Evolutionary conservation across 169 alveolate species (phyloP), one percentile per base, ranked within the genome.

Genomic region (Nephromyces sp.): DNA sequence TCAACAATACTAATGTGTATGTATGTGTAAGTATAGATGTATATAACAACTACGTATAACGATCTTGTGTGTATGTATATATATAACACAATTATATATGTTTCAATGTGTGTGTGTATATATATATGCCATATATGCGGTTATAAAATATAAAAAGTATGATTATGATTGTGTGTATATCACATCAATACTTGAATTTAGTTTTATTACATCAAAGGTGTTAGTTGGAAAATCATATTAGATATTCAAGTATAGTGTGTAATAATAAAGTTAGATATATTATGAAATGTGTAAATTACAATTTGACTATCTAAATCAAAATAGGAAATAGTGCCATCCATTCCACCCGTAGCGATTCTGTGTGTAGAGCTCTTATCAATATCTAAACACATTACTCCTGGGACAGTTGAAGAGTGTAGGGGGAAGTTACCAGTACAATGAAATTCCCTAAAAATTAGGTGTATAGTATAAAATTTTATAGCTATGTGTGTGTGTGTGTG

Each of bases 301-400:
- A 79, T 83, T 61, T 75, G 82, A 8, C 63, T 70, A 29, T 22
- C 71, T 53, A 88, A 57, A 30, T 89, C 91, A 29, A 86, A 84
- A 67, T 82, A 81, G 30, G 84, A 73, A 21, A 89, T 80, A 32
- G 66, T 64, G 8, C 92, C 93, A 68, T 89, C 94, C 34, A 69
- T 77, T 24, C 94, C 94, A 2, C 94, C 94, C 0, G 94, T 79
- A 43, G 78, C 89, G 70, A 82, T 84, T 66, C 66, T 52, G 62
- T 2, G 22, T 32, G 57, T 5, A 22, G 64, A 5, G 24, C 61
- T 69, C 53, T 66, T 32, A 51, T 69, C 75, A 25, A 35, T 32
- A 8, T 69, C 75, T 21, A 52, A 53, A 32, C 75, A 69, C 51
- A 27, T 1, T 6, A 74, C 80, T 2, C 80, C 80, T 1, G 70